Base-by-base conservation (phyloP, 176 grass and related monocot genomes). In the Aegilops tauschii region DNA sequence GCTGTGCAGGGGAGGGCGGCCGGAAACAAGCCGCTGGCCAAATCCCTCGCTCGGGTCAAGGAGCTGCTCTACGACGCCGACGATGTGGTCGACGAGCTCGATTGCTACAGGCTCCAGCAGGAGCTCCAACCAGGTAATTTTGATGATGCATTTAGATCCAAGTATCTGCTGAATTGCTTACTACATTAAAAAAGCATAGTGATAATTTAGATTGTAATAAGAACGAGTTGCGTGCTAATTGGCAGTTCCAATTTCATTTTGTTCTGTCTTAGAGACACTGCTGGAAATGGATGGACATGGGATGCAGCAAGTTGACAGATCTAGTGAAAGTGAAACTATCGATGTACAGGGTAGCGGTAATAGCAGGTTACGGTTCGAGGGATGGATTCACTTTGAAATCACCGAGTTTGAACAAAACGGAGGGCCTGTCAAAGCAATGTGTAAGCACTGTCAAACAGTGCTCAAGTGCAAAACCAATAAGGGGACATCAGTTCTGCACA, bases 31-130 rank as follows among this genome's bases (percentile, higher is more conserved):
- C 17, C 11, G 18, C 69, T 88, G 28, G 2, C 36, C 39, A 5
- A 9, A n/a, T 67, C 27, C 0, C 14, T 52, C 5, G 14, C 37
- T 37, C 5, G 6, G 1, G 1, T 89, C 49, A 83, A 73, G 80
- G 87, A 89, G 71, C 14, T 89, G 74, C 75, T 89, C 8, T 85
- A 84, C 8, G 74, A 89, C 34, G 62, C 87, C 3, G 87, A 89
- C 4, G 76, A 89, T 9, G 12, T 34, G 47, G 28, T 89, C 61
- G 80, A 89, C 58, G 82, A 89, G 7, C 81, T 89, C 3, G 50
- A 85, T 35, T 73, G 50, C 67, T 85, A 3, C 82, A 71, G 74
- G 79, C 86, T 82, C 1, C 42, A 68, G 1, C 86, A 87, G 6
- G 31, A 82, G 42, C 11, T 87, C 32, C 0, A 87, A 7, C 69